A percentile compares a stretch with the other conserved stretches of the same genome.
Conservation (phyloP, 2,329 filamentous ascomycete genomes). For the Bipolaris bicolor region DNA sequence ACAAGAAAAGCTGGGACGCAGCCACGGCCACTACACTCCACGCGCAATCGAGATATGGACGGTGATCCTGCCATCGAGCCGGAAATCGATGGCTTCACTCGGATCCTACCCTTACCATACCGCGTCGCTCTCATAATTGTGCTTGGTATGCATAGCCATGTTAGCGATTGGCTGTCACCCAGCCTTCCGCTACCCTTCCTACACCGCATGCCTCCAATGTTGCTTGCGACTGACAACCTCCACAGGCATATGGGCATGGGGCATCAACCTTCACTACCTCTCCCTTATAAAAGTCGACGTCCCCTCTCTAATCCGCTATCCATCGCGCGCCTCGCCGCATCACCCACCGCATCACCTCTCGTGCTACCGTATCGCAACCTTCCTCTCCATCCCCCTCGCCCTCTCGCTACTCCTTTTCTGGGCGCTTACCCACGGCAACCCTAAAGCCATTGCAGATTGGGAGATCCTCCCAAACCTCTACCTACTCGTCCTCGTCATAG, state of each 20-base stretch:
- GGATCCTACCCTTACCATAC: slow-evolving; percentile 86
- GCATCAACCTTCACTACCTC: slow-evolving; percentile 87
- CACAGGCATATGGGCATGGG: slow-evolving; percentile 93
- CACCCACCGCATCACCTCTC: slow-evolving; percentile 79
- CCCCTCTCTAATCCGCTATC: slow-evolving; percentile 84
- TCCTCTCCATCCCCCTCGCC: slow-evolving; percentile 73
- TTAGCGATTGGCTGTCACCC: background rate
- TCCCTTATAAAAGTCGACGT: slow-evolving; percentile 83
- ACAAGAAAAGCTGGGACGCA: slow-evolving; percentile 29
- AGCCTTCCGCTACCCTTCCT: background rate
- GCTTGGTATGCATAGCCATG: slow-evolving; percentile 65
- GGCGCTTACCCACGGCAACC: slow-evolving; percentile 74
- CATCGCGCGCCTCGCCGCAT: slow-evolving; percentile 70
- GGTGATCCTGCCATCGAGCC: slow-evolving; percentile 73
- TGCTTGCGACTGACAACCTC: background rate
- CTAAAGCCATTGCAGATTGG: slow-evolving; percentile 73
- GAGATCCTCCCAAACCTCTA: slow-evolving; percentile 88
- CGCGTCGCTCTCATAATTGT: slow-evolving; percentile 85
- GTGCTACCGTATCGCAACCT: slow-evolving; percentile 81
- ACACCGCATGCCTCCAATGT: background rate
- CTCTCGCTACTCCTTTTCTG: slow-evolving; percentile 83
- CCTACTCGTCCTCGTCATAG: slow-evolving; percentile 71
- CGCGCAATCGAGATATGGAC: slow-evolving; percentile 62
- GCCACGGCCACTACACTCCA: slow-evolving; percentile 24
- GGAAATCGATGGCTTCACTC: slow-evolving; percentile 81